Evolutionary conservation across 768 basidiomycete species (phyloP).

Genomic region (Tricholoma hemisulphureum): DNA sequence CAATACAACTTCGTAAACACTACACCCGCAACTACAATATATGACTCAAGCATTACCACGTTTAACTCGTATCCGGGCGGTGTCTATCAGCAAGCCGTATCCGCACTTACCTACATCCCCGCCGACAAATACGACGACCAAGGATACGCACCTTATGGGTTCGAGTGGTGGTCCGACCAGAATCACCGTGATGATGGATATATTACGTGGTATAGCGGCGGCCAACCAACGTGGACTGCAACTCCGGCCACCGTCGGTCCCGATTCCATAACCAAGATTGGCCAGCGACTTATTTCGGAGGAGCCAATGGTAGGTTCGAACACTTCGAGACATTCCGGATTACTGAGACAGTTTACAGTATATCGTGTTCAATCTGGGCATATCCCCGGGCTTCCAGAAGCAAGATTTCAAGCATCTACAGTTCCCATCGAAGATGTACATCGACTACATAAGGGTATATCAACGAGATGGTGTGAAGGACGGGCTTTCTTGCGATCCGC

Average conservation of each 20-base stretch:
- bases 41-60: constrained; percentile 46
- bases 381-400: constrained; percentile 73
- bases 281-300: constrained; percentile 73
- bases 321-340: background rate
- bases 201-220: constrained; percentile 80
- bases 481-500: constrained; percentile 78
- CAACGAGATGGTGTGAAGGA: constrained; percentile 72
- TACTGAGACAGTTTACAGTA: constrained; percentile 43
- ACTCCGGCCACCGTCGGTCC: constrained; percentile 66
- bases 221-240: constrained; percentile 68
- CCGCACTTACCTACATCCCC: constrained; percentile 58
- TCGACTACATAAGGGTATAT: constrained; percentile 91
- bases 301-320: constrained; percentile 82
- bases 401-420: constrained; percentile 67
- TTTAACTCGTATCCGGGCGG: constrained; percentile 74
- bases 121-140: constrained; percentile 53
- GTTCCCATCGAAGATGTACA: constrained; percentile 78
- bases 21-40: constrained; percentile 51
- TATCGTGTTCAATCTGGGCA: constrained; percentile 82
- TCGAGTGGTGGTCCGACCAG: constrained; percentile 82
- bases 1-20: constrained; percentile 60
- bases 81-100: constrained; percentile 71
- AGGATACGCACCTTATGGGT: constrained; percentile 63
- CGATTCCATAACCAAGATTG: constrained; percentile 55
- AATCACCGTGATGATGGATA: constrained; percentile 64